Evolutionary conservation across 1,284 basidiomycete genomes (phyloP).

Genomic region (Blastosporella zonata): DNA sequence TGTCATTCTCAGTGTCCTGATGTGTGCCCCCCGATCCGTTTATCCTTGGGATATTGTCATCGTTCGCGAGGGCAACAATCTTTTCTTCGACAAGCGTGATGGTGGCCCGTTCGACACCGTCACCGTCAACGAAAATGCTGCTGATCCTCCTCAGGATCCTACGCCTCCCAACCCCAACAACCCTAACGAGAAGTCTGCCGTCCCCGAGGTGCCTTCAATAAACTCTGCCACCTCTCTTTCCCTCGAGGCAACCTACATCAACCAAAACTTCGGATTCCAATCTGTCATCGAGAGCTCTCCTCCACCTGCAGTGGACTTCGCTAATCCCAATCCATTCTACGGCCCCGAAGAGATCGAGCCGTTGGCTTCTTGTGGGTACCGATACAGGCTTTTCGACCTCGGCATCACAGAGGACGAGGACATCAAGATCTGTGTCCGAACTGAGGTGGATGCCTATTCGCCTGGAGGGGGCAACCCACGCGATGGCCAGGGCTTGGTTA

Average conservation of each 20-base stretch:
- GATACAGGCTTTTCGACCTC: conserved; percentile 95
- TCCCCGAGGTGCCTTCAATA: conserved; percentile 73
- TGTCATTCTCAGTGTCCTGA: conserved; percentile 92
- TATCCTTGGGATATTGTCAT: conserved; percentile 99
- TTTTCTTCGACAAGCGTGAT: conserved; percentile 98
- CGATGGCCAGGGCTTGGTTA: conserved; percentile 79
- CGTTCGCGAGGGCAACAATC: conserved; percentile 86
- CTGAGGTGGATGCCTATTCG: conserved; percentile 92
- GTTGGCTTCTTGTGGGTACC: conserved; percentile 92
- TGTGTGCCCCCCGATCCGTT: conserved; percentile 93
- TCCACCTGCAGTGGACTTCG: conserved; percentile 67
- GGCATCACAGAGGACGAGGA: conserved; percentile 89
- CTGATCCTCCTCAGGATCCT: conserved; percentile 91
- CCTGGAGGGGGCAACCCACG: conserved; percentile 63
- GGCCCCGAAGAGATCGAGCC: conserved; percentile 93
- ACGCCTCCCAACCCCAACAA: conserved; percentile 75
- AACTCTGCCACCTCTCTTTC: conserved; percentile 94
- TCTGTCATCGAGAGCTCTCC: conserved; percentile 77
- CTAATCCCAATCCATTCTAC: conserved; percentile 94
- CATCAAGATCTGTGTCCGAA: conserved; percentile 89
- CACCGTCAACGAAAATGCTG: conserved; percentile 98
- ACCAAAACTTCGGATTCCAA: conserved; percentile 98
- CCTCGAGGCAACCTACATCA: conserved; percentile 98
- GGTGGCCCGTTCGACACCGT: conserved; percentile 97
- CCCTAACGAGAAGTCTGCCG: conserved; percentile 58